Conservation (phyloP, 2,329 filamentous ascomycete species). For the Chrysoporthe puriensis region DNA sequence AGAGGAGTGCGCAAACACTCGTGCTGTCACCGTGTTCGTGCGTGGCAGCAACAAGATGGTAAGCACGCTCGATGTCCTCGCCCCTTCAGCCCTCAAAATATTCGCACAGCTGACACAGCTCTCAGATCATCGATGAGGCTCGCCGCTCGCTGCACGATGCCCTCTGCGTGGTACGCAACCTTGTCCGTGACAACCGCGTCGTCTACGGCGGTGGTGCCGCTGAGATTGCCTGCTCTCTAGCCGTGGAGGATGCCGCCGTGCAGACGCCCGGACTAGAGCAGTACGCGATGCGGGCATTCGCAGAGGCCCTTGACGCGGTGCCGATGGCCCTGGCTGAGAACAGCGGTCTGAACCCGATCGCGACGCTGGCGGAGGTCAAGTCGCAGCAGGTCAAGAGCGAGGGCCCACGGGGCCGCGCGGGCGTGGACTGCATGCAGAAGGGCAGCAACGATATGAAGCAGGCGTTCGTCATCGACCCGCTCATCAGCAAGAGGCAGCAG, state of each 20-base stretch:
- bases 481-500: conserved; percentile 98
- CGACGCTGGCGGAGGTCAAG: conserved; percentile 93
- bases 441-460: conserved; percentile 98
- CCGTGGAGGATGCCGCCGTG: conserved; percentile 91
- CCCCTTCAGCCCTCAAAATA: background rate
- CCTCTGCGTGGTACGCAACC: conserved; percentile 94
- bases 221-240: conserved; percentile 95
- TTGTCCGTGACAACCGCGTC: conserved; percentile 93
- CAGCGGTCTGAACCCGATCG: conserved; percentile 92
- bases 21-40: conserved; percentile 95
- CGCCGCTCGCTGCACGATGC: conserved; percentile 97
- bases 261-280: conserved; percentile 97
- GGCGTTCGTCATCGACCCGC: conserved; percentile 95
- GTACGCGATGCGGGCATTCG: conserved; percentile 98
- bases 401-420: conserved; percentile 65
- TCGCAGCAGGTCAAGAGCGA: conserved; percentile 86
- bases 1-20: conserved; percentile 97
- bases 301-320: conserved; percentile 89
- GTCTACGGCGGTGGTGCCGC: conserved; percentile 97
- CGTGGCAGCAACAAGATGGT: conserved; percentile 99
- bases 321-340: conserved; percentile 98
- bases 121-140: conserved; percentile 95
- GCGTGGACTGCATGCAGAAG: conserved; percentile 96
- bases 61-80: conserved; percentile 36
- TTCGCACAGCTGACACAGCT: conserved; percentile 24